phyloP scores from a whole-genome alignment of 2,329 filamentous ascomycete species.

The Hymenoscyphus albidus region DNA sequence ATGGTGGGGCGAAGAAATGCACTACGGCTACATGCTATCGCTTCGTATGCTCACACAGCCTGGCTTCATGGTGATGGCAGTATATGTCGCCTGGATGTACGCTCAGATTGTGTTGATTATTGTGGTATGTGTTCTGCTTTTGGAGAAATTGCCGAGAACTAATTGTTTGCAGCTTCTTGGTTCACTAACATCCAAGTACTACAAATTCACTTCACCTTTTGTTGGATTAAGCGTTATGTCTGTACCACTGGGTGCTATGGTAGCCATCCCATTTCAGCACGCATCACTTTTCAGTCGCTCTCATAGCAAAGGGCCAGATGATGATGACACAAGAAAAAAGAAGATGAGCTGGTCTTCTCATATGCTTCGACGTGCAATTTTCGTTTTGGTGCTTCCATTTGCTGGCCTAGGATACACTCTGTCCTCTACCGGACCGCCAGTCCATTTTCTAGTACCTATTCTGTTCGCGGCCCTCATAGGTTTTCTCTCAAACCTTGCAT shows the following conservation, averaged over 20 bases:
- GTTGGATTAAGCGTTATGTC: slow-evolving; percentile 65
- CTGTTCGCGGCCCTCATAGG: slow-evolving; percentile 63
- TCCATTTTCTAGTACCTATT: slow-evolving; percentile 60
- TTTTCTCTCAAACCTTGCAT: slow-evolving; percentile 68
- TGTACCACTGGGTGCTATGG: slow-evolving; percentile 63
- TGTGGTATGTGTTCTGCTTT: slow-evolving; percentile 43
- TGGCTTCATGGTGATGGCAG: slow-evolving; percentile 65
- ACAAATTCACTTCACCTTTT: slow-evolving; percentile 58
- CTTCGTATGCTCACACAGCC: slow-evolving; percentile 69
- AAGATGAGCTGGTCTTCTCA: slow-evolving; percentile 69
- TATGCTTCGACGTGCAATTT: slow-evolving; percentile 62
- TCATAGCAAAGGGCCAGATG: slow-evolving; percentile 54
- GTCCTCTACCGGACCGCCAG: slow-evolving; percentile 58
- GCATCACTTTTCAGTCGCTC: slow-evolving; percentile 65
- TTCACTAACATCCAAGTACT: slow-evolving; percentile 65
- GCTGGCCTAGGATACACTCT: slow-evolving; percentile 65
- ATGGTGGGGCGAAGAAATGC: slow-evolving; percentile 75
- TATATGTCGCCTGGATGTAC: slow-evolving; percentile 78
- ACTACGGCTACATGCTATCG: slow-evolving; percentile 64
- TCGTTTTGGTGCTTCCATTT: slow-evolving; percentile 63
- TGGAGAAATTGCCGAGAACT: not conserved
- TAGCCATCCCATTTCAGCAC: slow-evolving; percentile 71
- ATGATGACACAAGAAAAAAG: slow-evolving; percentile 63
- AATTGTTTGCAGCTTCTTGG: slow-evolving; percentile 52
- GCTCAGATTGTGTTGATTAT: slow-evolving; percentile 71